These are phyloP conservation scores for Claviceps pazoutovae DNA, from an alignment of 2,329 filamentous ascomycete genomes.

Conservation along the genomic window DNA sequence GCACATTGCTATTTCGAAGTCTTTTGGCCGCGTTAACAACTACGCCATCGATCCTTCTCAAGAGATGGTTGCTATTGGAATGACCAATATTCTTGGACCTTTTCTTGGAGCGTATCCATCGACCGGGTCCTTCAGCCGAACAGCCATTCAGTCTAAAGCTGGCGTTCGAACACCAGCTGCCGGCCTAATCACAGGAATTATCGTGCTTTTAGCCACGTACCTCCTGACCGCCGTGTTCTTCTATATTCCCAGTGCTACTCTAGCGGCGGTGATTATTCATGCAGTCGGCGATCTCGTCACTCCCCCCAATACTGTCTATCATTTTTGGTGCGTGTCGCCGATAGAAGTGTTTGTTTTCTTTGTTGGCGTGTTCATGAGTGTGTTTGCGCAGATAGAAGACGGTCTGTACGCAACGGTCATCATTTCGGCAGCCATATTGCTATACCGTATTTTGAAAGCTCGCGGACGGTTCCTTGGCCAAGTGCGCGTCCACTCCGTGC, in stretches of 20 bases:
- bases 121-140: slow-evolving; percentile 90
- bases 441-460: slow-evolving; percentile 74
- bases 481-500: slow-evolving; percentile 57
- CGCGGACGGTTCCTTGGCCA: slow-evolving; percentile 68
- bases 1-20: slow-evolving; percentile 94
- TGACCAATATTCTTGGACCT: slow-evolving; percentile 78
- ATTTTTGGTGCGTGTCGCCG: slow-evolving; percentile 89
- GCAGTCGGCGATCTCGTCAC: slow-evolving; percentile 89
- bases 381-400: slow-evolving; percentile 81
- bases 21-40: slow-evolving; percentile 89
- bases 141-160: slow-evolving; percentile 93
- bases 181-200: slow-evolving; percentile 71
- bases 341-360: slow-evolving; percentile 89
- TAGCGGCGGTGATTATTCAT: slow-evolving; percentile 88
- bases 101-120: slow-evolving; percentile 87
- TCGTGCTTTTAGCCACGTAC: slow-evolving; percentile 85
- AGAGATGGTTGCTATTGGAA: slow-evolving; percentile 86
- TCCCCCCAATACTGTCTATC: slow-evolving; percentile 78
- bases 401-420: slow-evolving; percentile 81
- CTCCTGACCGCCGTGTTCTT: slow-evolving; percentile 79
- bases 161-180: slow-evolving; percentile 85
- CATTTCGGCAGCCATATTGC: slow-evolving; percentile 60
- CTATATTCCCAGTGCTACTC: slow-evolving; percentile 72
- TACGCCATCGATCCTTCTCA: slow-evolving; percentile 93
- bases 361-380: slow-evolving; percentile 74